These are phyloP conservation scores for Xanthoconium purpureum DNA, from an alignment of 768 basidiomycete genomes.

Conservation along the genomic window DNA sequence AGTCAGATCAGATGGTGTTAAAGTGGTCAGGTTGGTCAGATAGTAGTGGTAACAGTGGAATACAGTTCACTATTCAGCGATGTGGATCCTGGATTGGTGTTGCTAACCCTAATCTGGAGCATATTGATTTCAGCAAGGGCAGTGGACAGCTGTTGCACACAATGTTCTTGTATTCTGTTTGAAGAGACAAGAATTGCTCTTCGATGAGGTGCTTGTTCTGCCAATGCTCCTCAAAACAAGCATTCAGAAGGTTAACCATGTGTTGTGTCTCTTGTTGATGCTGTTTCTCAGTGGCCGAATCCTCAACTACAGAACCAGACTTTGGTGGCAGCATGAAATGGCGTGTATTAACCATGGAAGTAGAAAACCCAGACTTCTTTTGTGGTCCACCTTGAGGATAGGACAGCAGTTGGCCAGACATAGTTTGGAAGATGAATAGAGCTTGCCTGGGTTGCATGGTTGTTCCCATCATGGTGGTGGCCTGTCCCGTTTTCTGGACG, in stretches of 20 bases:
- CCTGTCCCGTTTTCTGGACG: neutral
- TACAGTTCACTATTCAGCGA: neutral
- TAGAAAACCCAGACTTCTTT: neutral
- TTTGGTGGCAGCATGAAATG: neutral
- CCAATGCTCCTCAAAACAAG: neutral
- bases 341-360: neutral
- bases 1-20: no score
- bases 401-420: neutral
- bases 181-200: neutral
- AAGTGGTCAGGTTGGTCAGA: no score
- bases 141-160: neutral
- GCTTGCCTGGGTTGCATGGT: neutral
- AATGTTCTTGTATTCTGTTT: neutral
- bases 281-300: neutral
- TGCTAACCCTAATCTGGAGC: neutral
- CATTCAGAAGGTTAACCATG: neutral
- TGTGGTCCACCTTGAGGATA: neutral
- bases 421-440: neutral
- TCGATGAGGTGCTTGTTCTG: neutral
- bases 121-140: neutral
- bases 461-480: neutral
- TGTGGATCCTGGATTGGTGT: neutral
- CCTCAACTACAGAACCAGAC: neutral
- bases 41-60: neutral
- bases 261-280: conserved; percentile 3